These are phyloP conservation scores for Solidago caesia DNA, from an alignment of 129 eudicot genomes.

Conservation along the genomic window DNA sequence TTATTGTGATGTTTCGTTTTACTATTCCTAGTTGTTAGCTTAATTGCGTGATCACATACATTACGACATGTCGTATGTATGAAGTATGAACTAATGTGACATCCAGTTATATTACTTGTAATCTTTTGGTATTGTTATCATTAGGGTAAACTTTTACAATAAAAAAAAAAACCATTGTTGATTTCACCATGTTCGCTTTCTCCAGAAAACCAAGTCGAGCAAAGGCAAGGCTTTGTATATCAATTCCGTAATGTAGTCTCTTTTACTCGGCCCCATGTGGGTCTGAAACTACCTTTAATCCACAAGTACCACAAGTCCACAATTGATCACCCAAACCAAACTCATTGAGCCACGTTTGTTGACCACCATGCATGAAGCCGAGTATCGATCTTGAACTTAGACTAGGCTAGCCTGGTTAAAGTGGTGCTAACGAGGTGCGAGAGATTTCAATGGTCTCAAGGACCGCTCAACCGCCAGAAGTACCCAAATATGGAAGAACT, in stretches of 20 bases:
- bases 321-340: not conserved
- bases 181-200: not conserved
- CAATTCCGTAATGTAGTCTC: not conserved
- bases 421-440: not conserved
- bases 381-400: not conserved
- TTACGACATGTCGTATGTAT: no score
- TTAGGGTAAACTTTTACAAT: no score
- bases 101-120: no score
- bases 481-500: no score
- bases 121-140: no score
- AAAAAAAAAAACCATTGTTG: not conserved
- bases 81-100: no score
- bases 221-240: not conserved
- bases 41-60: no score
- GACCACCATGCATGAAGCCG: not conserved
- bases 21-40: no score
- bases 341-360: not conserved
- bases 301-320: not conserved
- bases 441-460: no score
- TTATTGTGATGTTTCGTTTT: no score
- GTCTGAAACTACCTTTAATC: not conserved
- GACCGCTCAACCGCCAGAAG: no score
- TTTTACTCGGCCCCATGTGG: no score
- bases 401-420: not conserved
- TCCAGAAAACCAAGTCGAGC: not conserved